These are phyloP conservation scores for Hordeum vulgare DNA, from an alignment of 176 grass and related monocot genomes.

Conservation along the genomic window MorexV3_pseudomolecules_assembly NC_058520.1:27122942-27123441, in stretches of 20 bases:
- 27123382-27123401: no score
- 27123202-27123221: slow-evolving; percentile 95
- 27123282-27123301: slow-evolving; percentile 97
- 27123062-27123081: slow-evolving; percentile 93
- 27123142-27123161: slow-evolving; percentile 86
- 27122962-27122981: slow-evolving; percentile 91
- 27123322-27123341: slow-evolving; percentile 94
- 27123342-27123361: slow-evolving; percentile 77
- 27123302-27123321: slow-evolving; percentile 95
- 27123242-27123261: slow-evolving; percentile 86
- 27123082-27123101: slow-evolving; percentile 74
- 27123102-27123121: slow-evolving; percentile 71
- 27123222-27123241: slow-evolving; percentile 65
- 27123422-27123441: no score
- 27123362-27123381: no score
- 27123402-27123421: no score
- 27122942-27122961: slow-evolving; percentile 92
- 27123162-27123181: slow-evolving; percentile 88
- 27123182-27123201: slow-evolving; percentile 92
- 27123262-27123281: slow-evolving; percentile 64
- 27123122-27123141: slow-evolving; percentile 87
- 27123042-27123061: slow-evolving; percentile 90
- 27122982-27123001: slow-evolving; percentile 95
- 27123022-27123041: slow-evolving; percentile 71
- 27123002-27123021: slow-evolving; percentile 73